Conservation (phyloP, 495 filamentous ascomycete species). For the Penicillium canariense region DNA sequence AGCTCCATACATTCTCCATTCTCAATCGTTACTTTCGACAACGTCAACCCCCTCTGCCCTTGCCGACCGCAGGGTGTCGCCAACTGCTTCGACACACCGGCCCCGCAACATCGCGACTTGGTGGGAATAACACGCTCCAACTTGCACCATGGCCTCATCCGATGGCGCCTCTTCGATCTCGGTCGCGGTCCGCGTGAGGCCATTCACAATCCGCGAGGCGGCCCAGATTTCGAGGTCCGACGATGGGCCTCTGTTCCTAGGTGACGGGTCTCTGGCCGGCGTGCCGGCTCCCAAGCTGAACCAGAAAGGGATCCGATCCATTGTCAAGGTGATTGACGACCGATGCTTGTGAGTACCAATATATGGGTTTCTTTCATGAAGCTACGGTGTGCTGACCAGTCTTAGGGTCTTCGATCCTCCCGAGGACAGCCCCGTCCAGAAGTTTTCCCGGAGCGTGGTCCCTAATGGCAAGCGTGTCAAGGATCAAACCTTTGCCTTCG, state of each 20-base stretch:
- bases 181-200: conserved; percentile 79
- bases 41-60: conserved; percentile 12
- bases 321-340: conserved; percentile 96
- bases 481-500: conserved; percentile 96
- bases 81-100: conserved; percentile 22
- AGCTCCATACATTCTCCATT: conserved; percentile 31
- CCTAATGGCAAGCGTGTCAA: conserved; percentile 90
- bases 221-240: conserved; percentile 71
- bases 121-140: conserved; percentile 12
- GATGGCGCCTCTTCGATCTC: conserved; percentile 71
- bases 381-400: conserved; percentile 11
- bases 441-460: conserved; percentile 79
- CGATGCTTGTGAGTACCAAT: conserved; percentile 77
- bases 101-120: conserved; percentile 20
- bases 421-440: conserved; percentile 92
- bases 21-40: conserved; percentile 25
- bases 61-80: conserved; percentile 25
- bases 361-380: not conserved
- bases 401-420: conserved; percentile 92
- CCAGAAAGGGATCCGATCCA: conserved; percentile 80
- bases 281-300: conserved; percentile 77
- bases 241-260: conserved; percentile 87
- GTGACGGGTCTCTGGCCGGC: conserved; percentile 87
- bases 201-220: conserved; percentile 74
- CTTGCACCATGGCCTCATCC: conserved; percentile 48